These are phyloP conservation scores for Penicillium psychrosexuale DNA, from an alignment of 2,329 filamentous ascomycete genomes.

Conservation along the genomic window DNA sequence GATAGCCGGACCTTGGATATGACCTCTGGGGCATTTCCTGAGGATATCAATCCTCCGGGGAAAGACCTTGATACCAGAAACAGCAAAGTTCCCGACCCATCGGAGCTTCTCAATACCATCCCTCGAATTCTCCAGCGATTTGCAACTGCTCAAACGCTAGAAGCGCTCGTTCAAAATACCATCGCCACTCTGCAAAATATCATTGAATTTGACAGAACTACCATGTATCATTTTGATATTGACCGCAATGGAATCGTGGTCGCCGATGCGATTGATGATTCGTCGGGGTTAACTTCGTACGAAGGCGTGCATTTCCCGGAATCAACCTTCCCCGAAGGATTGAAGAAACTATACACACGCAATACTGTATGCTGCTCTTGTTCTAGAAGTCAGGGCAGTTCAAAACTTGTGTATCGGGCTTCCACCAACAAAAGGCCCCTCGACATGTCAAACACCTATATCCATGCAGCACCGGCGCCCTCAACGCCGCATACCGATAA, in stretches of 20 bases:
- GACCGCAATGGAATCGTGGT: slow-evolving; percentile 81
- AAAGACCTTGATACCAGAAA: not conserved
- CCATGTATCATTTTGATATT: slow-evolving; percentile 85
- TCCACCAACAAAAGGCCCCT: slow-evolving; percentile 69
- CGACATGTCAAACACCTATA: slow-evolving; percentile 77
- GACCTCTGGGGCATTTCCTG: not conserved
- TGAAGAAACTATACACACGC: slow-evolving; percentile 75
- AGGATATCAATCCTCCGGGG: not conserved
- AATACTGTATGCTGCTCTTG: slow-evolving; percentile 84
- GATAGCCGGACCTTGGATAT: not conserved
- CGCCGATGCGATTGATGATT: slow-evolving; percentile 75
- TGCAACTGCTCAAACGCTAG: slow-evolving; percentile 65
- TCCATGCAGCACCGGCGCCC: slow-evolving; percentile 80
- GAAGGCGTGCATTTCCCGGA: slow-evolving; percentile 82
- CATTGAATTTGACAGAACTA: slow-evolving; percentile 81
- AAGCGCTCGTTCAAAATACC: slow-evolving; percentile 71
- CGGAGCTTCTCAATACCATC: slow-evolving; percentile 84
- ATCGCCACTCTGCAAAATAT: slow-evolving; percentile 80
- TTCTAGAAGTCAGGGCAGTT: slow-evolving; percentile 70
- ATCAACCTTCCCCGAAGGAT: slow-evolving; percentile 79
- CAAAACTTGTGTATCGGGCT: slow-evolving; percentile 73
- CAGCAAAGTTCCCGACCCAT: not conserved
- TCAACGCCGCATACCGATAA: slow-evolving; percentile 78
- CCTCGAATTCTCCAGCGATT: slow-evolving; percentile 84
- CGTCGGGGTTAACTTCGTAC: slow-evolving; percentile 72